Percentiles rank a stretch among this genome's conserved stretches.
Evolutionary conservation across 495 filamentous ascomycete genomes (phyloP).

Genomic region (Penicillium atrosanguineum): DNA sequence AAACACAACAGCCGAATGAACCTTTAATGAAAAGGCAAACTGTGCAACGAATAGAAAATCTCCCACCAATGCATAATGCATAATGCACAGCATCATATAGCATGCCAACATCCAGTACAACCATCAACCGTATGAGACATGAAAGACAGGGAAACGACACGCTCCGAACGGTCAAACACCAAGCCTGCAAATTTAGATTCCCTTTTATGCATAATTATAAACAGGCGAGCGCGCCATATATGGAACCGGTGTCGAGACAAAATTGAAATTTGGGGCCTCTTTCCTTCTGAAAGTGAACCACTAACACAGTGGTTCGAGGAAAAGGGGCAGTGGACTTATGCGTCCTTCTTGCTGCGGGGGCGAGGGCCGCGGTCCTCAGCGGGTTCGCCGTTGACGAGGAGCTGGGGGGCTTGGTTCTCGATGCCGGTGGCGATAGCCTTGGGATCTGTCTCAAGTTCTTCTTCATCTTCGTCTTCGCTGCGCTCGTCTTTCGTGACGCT

Average conservation of each 20-base stretch:
- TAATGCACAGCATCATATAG: too few relatives aligned
- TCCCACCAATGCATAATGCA: neutral
- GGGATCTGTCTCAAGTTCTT: slow-evolving; percentile 19
- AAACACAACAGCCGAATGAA: slow-evolving; percentile 12
- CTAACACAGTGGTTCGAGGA: neutral
- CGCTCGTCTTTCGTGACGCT: slow-evolving; percentile 52
- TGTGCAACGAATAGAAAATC: slow-evolving; percentile 18
- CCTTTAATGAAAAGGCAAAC: neutral
- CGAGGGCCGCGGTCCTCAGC: slow-evolving; percentile 25
- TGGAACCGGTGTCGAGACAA: slow-evolving; percentile 5
- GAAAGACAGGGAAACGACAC: neutral
- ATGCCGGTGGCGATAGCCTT: slow-evolving; percentile 31
- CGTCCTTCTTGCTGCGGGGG: slow-evolving; percentile 22
- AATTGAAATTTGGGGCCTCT: neutral
- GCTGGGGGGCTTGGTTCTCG: slow-evolving; percentile 37
- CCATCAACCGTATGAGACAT: neutral
- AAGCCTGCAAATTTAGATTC: slow-evolving; percentile 2
- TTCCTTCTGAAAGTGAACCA: neutral
- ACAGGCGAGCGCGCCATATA: slow-evolving; percentile 6
- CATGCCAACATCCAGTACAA: neutral
- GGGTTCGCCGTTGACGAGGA: slow-evolving; percentile 40
- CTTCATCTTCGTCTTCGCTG: slow-evolving; percentile 61
- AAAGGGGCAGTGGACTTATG: neutral
- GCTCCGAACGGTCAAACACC: slow-evolving; percentile 5
- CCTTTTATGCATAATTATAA: slow-evolving; percentile 19